Evolutionary conservation across 306 rosid species (phyloP).

Genomic region (Lagenaria siceraria): DNA sequence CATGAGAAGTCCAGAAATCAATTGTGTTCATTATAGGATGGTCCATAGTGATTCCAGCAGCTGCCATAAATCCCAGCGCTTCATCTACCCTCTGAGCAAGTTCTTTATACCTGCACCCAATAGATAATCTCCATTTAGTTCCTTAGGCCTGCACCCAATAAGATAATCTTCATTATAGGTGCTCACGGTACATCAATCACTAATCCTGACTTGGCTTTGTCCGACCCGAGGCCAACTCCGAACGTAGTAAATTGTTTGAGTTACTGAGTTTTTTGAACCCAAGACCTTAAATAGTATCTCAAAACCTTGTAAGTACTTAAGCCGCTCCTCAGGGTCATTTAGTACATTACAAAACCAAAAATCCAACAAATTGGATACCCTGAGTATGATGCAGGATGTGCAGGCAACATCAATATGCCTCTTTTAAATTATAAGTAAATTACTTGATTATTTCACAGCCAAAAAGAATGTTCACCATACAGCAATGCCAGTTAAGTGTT

Average conservation of each 20-base stretch:
- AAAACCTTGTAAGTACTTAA: neutral
- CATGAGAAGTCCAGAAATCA: constrained; percentile 38
- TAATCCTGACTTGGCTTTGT: neutral
- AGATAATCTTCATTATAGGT: neutral
- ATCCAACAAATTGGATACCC: neutral
- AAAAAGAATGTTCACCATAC: neutral
- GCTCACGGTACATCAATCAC: neutral
- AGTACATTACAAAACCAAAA: neutral
- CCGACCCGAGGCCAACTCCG: neutral
- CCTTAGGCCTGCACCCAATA: constrained; percentile 10
- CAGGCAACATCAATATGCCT: neutral
- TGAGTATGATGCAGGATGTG: neutral
- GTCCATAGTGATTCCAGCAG: constrained; percentile 26
- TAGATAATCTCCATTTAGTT: neutral
- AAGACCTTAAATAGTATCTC: neutral
- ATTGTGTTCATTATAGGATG: constrained; percentile 32
- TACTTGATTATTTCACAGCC: neutral
- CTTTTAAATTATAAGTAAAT: neutral
- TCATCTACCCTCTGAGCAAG: constrained; percentile 33
- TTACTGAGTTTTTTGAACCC: neutral
- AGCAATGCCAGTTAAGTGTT: neutral
- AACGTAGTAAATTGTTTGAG: neutral
- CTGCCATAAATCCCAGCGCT: constrained; percentile 31
- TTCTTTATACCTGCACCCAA: constrained; percentile 20
- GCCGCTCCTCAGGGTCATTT: neutral